phyloP scores from a whole-genome alignment of 306 rosid species.

The Rosa chinensis region DNA sequence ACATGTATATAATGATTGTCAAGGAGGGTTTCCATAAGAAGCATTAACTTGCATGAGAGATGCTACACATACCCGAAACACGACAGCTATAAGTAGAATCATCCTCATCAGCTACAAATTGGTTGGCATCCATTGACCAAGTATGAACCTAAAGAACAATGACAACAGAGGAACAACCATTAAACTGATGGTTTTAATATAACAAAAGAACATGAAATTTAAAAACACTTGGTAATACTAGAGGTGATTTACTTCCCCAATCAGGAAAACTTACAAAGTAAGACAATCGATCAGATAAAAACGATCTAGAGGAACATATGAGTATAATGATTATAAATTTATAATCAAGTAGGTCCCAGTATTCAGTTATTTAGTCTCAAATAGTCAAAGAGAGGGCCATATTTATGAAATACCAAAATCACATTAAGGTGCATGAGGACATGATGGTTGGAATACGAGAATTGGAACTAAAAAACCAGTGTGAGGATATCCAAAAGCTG shows the following conservation, averaged over 20 bases:
- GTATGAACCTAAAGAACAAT: conserved; percentile 54
- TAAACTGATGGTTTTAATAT: not conserved
- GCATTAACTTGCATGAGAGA: not conserved
- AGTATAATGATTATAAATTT: not conserved
- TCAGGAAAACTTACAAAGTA: not conserved
- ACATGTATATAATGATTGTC: not conserved
- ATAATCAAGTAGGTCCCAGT: conserved; percentile 1
- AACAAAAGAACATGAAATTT: not conserved
- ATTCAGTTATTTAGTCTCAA: not conserved
- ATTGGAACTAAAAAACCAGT: not conserved
- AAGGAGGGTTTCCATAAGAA: not conserved
- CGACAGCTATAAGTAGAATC: conserved; percentile 83
- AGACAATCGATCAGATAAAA: not conserved
- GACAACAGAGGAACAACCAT: conserved; percentile 2
- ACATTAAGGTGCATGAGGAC: not conserved
- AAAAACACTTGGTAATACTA: not conserved
- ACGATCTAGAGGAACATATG: not conserved
- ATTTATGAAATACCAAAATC: not conserved
- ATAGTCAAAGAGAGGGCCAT: not conserved
- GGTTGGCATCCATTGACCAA: conserved; percentile 84
- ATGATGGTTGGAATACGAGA: not conserved
- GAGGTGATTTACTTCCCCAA: not conserved
- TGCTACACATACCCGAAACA: conserved; percentile 68
- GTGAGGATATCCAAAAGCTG: not conserved
- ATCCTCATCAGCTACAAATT: conserved; percentile 88